Evolutionary conservation across 176 grass and related monocot genomes (phyloP), one percentile per base, ranked within the genome.

Genomic region (Avena atlantica): DNA sequence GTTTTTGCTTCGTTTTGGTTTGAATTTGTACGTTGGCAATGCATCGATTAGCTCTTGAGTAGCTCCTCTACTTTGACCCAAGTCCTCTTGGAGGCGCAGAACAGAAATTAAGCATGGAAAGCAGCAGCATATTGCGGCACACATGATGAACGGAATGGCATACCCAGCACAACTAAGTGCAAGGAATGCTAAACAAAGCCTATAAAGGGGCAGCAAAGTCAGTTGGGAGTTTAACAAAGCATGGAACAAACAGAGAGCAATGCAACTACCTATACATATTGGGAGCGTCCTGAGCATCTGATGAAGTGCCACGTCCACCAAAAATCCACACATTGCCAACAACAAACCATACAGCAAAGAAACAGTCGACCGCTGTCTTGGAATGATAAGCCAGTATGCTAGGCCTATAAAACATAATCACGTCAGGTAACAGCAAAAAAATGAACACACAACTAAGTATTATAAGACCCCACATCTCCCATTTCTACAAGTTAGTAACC

Each of bases 271-370:
- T 94, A 88, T 99, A 99, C 69, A 99, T 87, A 75, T 97, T 94
- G 70, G 94, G 97, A 76, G 94, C 92, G 13, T 93, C 90, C 63
- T 88, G 83, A 83, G 92, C 92, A 86, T 91, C 86, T 72, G 90
- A 86, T 12, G 78, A 91, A 58, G 88, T 94, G n/a, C 87, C 85
- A 72, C 50, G 92, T 58, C 97, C 94, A 80, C 97, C 97, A 89
- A 99, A 99, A 74, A 99, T 87, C 97, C 97, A 99, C 80, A 99
- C 97, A 94, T 97, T 99, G 80, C 97, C 97, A 85, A 99, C 97
- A 86, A 99, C 97, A 94, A 99, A 99, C 97, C 97, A 99, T 79
- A 99, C 87, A 84, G 94, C 97, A 94, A 99, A 99, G 83, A 99
- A 99, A 87, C 91, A 97, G 81, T 99, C 94, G 45, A 99, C 87